These are phyloP conservation scores for Tolypocladium endophyticum DNA, from an alignment of 2,329 filamentous ascomycete species.

Conservation along the genomic window DNA sequence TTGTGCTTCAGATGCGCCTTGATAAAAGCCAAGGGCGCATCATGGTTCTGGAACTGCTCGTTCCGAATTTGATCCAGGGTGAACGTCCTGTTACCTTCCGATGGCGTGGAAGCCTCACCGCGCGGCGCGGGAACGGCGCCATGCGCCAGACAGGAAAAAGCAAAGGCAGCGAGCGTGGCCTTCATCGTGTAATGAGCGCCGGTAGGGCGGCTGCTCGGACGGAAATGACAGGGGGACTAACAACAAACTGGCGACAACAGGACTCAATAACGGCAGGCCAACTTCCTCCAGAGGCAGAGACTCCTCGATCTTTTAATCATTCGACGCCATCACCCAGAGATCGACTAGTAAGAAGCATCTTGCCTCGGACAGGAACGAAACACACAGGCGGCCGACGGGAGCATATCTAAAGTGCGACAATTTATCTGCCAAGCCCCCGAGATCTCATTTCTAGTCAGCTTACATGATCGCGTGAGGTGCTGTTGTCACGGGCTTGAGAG, in stretches of 20 bases:
- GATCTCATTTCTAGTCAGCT: not conserved
- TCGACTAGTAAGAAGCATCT: not conserved
- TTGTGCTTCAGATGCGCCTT: conserved; percentile 27
- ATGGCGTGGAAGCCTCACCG: not conserved
- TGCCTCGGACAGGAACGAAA: not conserved
- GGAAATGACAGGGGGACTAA: not conserved
- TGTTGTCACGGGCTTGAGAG: not conserved
- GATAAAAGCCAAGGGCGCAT: conserved; percentile 17
- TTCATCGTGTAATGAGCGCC: conserved; percentile 1
- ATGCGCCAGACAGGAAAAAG: conserved; percentile 4
- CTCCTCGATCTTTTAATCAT: not conserved
- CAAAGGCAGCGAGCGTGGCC: conserved; percentile 1
- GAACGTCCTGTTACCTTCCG: conserved; percentile 8
- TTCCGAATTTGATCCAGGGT: conserved; percentile 24
- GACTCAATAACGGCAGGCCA: not conserved
- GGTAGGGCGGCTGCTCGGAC: not conserved
- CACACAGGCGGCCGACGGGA: not conserved
- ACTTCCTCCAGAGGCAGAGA: not conserved
- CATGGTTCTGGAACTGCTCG: conserved; percentile 18
- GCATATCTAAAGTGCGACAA: not conserved
- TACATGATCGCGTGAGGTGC: not conserved
- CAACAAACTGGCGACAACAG: not conserved
- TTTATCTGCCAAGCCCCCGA: not conserved
- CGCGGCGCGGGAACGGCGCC: conserved; percentile 1
- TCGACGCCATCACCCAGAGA: too few relatives aligned